Percentiles rank a stretch among this genome's conserved stretches.
Evolutionary conservation across 1,284 basidiomycete species (phyloP).

Genomic region (Cystobasidiaceae sp.): DNA sequence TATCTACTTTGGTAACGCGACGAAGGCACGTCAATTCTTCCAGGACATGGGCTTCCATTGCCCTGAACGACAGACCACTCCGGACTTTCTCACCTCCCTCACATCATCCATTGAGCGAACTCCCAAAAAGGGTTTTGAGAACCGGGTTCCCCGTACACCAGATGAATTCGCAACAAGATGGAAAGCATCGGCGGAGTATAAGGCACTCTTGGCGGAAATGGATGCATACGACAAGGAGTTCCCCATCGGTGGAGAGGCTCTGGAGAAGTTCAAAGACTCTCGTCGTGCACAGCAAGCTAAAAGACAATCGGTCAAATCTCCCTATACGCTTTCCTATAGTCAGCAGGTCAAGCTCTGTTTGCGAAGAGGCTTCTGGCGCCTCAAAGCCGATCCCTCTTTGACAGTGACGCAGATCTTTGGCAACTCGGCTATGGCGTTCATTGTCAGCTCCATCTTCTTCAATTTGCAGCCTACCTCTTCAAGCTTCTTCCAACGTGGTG

Average conservation of each 20-base stretch:
- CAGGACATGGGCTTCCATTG: constrained; percentile 66
- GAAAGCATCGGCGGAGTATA: constrained; percentile 46
- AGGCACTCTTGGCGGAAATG: constrained; percentile 47
- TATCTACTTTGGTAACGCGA: constrained; percentile 71
- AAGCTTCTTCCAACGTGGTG: constrained; percentile 82
- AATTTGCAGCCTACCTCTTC: constrained; percentile 65
- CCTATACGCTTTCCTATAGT: constrained; percentile 49
- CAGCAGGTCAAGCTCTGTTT: constrained; percentile 50
- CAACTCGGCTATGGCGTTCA: constrained; percentile 56
- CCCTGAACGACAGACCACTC: constrained; percentile 63
- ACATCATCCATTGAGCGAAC: constrained; percentile 50
- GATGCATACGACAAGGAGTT: constrained; percentile 46
- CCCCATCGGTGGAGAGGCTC: constrained; percentile 47
- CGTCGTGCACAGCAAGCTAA: constrained; percentile 50
- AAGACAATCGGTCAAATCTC: constrained; percentile 46
- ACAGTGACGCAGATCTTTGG: constrained; percentile 48
- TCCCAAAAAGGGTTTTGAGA: constrained; percentile 39
- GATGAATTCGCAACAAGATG: constrained; percentile 43
- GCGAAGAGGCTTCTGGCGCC: constrained; percentile 48
- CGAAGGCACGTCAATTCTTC: constrained; percentile 71
- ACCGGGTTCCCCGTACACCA: constrained; percentile 26
- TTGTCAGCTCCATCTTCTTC: constrained; percentile 55
- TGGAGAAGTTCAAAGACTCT: constrained; percentile 48
- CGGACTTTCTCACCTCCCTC: constrained; percentile 50
- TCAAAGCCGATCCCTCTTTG: constrained; percentile 48